Evolutionary conservation across 768 basidiomycete species (phyloP), one percentile per base, ranked within the genome.

Genomic region (Gautieria morchelliformis): DNA sequence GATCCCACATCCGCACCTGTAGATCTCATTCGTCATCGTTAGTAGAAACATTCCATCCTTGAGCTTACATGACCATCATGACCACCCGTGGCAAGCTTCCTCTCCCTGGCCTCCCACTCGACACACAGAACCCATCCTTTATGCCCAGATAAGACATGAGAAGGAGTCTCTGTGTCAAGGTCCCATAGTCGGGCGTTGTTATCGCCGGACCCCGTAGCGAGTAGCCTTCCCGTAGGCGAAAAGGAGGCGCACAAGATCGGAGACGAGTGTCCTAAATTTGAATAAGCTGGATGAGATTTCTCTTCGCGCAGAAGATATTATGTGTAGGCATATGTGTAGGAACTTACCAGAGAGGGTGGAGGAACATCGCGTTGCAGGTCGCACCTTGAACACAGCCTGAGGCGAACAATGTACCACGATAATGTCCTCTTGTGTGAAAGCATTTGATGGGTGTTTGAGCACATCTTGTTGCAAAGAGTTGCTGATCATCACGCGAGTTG

Each of bases 61-160:
- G 32, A n/a, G 67, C 77, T 65, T 60, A 93, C 90, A 64, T 93
- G 88, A 17, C 91, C 89, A 69, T 99, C 94, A 66, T 97, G 87
- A 0, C 93, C 93, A 1, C 96, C 96, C 4, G 90, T 93, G 0
- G 94, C 95, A 14, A 98, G 72, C 63, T 84, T 86, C 45, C 93
- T 75, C 66, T 97, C 94, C 76, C 89, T 79, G 0, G 89, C 89
- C 64, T 97, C 93, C 94, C 95, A 99, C 66, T 97, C 96, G 5
- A 93, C 89, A 63, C 93, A 97, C 1, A 98, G 77, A 1, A 99
- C 93, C 95, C 94, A 97, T 0, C 93, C 94, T 62, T 84, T 83
- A 66, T 99, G 96, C 0, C 96, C 96, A 0, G 79, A 71, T 17
- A 98, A 77, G 14, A 84, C 86, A 66, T 90, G 87, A 41, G 89